These are phyloP conservation scores for Phytophthora multivora DNA, from an alignment of 352 stramenopile species.

Conservation along the genomic window DNA sequence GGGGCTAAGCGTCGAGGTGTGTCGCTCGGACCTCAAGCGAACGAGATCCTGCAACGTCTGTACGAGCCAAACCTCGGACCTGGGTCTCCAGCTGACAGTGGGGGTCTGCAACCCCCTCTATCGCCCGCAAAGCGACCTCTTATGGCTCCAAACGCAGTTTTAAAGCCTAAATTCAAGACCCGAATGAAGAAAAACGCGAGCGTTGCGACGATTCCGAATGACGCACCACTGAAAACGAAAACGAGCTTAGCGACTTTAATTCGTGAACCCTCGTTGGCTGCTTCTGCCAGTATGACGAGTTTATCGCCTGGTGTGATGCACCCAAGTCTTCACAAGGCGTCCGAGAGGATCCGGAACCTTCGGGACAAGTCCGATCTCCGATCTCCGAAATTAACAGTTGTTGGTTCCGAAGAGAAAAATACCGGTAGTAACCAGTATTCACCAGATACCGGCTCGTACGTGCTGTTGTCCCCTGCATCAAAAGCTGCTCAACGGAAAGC, in stretches of 20 bases:
- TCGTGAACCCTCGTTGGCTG: conserved; percentile 1
- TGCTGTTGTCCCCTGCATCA: conserved; percentile 30
- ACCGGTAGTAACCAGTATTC: conserved; percentile 16
- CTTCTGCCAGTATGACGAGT: conserved; percentile 42
- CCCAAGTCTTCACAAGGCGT: conserved; percentile 59
- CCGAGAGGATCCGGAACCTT: conserved; percentile 59
- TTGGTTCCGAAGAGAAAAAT: no score
- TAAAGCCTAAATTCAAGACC: conserved; percentile 51
- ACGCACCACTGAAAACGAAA: neutral
- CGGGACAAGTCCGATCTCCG: conserved; percentile 36
- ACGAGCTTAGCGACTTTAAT: neutral
- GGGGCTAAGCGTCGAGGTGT: conserved; percentile 57
- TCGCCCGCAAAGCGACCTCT: conserved; percentile 9
- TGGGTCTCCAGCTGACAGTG: conserved; percentile 1
- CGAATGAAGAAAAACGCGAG: conserved; percentile 61
- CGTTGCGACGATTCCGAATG: conserved; percentile 31
- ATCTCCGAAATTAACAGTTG: conserved; percentile 6
- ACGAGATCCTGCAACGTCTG: conserved; percentile 66
- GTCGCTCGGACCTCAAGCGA: conserved; percentile 57
- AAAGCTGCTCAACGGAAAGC: conserved; percentile 36
- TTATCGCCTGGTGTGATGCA: conserved; percentile 46
- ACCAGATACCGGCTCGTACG: conserved; percentile 5
- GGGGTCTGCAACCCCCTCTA: neutral
- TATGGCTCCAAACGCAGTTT: conserved; percentile 8
- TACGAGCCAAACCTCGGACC: conserved; percentile 69